These are phyloP conservation scores for Leishmania turanica DNA, from an alignment of 208 protist genomes.

Conservation along the genomic window DNA sequence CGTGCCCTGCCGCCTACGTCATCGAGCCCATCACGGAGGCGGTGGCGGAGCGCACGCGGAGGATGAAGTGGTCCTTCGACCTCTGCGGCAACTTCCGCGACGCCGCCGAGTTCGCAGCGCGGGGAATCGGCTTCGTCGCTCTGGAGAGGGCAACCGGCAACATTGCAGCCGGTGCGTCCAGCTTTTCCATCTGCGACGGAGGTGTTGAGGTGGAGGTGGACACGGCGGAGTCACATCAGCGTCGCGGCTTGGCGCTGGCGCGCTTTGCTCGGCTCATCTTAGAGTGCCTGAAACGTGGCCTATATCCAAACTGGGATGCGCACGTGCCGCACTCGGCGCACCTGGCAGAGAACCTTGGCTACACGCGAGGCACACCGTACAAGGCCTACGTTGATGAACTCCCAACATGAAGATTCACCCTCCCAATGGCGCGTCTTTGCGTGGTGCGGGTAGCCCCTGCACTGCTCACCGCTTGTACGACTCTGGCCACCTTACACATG, in stretches of 20 bases:
- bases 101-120: constrained; percentile 2
- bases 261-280: constrained; percentile 8
- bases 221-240: constrained; percentile 10
- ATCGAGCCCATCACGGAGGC: constrained; percentile 7
- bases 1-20: not conserved
- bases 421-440: not conserved
- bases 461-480: not conserved
- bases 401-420: not conserved
- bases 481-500: not conserved
- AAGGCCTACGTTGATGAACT: constrained; percentile 7
- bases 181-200: constrained; percentile 17
- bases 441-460: not conserved
- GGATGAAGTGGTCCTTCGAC: constrained; percentile 2
- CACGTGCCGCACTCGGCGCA: constrained; percentile 15
- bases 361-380: constrained; percentile 6
- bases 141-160: not conserved
- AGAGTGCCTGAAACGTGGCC: not conserved
- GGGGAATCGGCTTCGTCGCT: constrained; percentile 3
- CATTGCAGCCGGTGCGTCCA: constrained; percentile 8
- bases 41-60: not conserved
- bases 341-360: constrained; percentile 14
- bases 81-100: constrained; percentile 10
- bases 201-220: constrained; percentile 20
- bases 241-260: constrained; percentile 13
- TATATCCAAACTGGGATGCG: constrained; percentile 4